Evolutionary conservation across 73 alveolate genomes (phyloP), one percentile per base, ranked within the genome.

Genomic region (Paramecium bursaria): DNA sequence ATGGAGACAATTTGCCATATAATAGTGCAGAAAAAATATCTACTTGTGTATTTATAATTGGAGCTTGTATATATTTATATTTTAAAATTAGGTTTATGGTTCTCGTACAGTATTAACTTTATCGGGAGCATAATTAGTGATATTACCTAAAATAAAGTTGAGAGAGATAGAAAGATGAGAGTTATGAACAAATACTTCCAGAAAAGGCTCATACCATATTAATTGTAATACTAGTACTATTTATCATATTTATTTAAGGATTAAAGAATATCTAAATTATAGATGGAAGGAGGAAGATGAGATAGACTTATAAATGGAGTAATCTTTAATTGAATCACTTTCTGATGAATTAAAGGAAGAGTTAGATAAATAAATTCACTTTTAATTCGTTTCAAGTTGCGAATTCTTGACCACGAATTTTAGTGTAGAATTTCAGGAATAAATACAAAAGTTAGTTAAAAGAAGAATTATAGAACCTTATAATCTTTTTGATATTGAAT

Each of bases 281-380:
- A 53, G 82, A 3, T 67, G 82, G 82, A 67, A 67, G 30, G 82
- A 67, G 50, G 82, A 67, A 5, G 82, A 67, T 42, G 82, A 67
- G 44, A 57, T 67, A 39, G 82, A 67, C 44, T 21, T 67, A 4
- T 29, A 67, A 42, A 31, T 35, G 19, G 82, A 67, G 44, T 42
- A 67, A 15, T 21, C 53, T 39, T 27, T 67, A 42, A 21, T 67
- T 13, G 60, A 67, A 15, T 21, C 33, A 42, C 27, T 67, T 21
- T 67, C 82, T 21, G 82, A 67, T 67, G 82, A 67, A 67, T 42
- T 67, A 39, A 67, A 67, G n/a, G 82, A 67, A 17, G 82, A 67
- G 44, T 19, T 67, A 9, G 82, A 67, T 5, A 35, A 25, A 35
- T 13, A 67, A 11, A 57, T 47, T 31, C 82, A 67, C 22, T 39